phyloP scores from a whole-genome alignment of 2,329 filamentous ascomycete genomes.

The Fragosphaeria purpurea region DNA sequence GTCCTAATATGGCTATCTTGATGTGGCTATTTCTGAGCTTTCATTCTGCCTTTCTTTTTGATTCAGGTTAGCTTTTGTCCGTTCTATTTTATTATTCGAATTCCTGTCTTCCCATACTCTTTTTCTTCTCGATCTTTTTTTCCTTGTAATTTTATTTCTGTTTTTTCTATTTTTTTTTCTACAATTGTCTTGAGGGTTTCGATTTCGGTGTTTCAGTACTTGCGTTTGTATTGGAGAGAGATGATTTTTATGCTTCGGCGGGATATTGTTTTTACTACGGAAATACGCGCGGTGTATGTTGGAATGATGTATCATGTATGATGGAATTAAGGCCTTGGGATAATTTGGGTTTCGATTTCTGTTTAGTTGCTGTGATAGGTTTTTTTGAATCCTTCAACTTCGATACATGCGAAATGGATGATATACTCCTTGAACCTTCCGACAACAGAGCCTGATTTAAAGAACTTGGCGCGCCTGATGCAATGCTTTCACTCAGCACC shows the following conservation, averaged over 20 bases:
- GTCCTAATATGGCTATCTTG: background rate
- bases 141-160: background rate
- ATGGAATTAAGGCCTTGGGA: no score
- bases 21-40: background rate
- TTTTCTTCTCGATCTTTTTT: background rate
- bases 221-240: background rate
- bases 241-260: background rate
- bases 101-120: background rate
- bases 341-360: background rate
- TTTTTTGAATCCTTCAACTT: background rate
- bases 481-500: no score
- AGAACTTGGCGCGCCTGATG: no score
- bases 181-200: no score
- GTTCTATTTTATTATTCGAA: background rate
- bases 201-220: background rate
- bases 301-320: background rate
- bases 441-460: no score
- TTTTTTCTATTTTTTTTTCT: background rate
- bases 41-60: background rate
- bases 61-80: background rate
- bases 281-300: slow-evolving; percentile 2
- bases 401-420: no score
- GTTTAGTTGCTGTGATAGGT: background rate
- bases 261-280: background rate
- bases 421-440: no score